These are phyloP conservation scores for Dichomitus squalens DNA, from an alignment of 1,284 basidiomycete genomes.

Conservation along the genomic window DNA sequence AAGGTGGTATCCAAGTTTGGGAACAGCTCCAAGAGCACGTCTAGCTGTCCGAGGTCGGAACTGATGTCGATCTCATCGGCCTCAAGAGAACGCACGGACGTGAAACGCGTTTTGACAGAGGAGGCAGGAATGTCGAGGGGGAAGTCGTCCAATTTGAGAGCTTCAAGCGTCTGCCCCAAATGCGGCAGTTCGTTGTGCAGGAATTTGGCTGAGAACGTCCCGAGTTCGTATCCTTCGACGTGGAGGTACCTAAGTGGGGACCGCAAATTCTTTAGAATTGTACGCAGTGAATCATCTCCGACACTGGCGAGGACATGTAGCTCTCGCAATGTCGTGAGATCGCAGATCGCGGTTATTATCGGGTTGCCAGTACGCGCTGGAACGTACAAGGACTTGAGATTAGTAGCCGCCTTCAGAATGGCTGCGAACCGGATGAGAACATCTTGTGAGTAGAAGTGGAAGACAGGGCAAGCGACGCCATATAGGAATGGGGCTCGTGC, in stretches of 20 bases:
- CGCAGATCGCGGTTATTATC: too few relatives aligned
- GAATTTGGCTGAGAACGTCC: neutral
- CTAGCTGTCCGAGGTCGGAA: neutral
- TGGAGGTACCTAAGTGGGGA: neutral
- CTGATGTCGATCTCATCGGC: neutral
- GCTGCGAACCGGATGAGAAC: neutral
- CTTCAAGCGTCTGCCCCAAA: neutral
- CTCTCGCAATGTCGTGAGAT: neutral
- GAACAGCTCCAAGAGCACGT: neutral
- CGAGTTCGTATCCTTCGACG: neutral
- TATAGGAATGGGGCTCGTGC: neutral
- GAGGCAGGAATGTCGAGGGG: neutral
- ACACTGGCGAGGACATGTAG: neutral
- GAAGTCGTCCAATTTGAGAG: neutral
- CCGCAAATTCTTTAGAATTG: neutral
- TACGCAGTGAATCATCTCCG: too few relatives aligned
- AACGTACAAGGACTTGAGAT: too few relatives aligned
- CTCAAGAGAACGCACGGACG: neutral
- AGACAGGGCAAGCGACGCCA: neutral
- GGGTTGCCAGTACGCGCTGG: too few relatives aligned
- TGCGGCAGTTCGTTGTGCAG: neutral
- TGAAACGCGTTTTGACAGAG: neutral
- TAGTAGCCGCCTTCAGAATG: neutral
- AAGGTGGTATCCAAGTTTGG: neutral
- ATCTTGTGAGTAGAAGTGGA: too few relatives aligned